Conservation (phyloP, 1,284 basidiomycete genomes). For the Irpex lacteus region DNA sequence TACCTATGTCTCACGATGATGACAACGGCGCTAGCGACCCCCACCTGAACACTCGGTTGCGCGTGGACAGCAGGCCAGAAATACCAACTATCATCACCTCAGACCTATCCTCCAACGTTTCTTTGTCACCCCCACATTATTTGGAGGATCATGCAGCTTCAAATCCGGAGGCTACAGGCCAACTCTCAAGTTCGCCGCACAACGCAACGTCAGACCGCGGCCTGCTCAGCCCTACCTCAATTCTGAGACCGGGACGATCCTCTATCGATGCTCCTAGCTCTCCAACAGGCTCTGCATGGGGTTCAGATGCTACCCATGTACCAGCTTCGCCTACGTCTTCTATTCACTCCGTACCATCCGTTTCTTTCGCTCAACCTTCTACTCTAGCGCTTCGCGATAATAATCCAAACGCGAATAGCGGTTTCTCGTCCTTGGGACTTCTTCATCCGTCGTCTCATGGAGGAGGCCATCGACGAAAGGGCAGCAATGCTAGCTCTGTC, state of each 20-base stretch:
- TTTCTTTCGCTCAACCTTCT: conserved; percentile 47
- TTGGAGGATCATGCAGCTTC: conserved; percentile 1
- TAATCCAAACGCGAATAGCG: conserved; percentile 58
- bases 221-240: conserved; percentile 22
- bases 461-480: conserved; percentile 45
- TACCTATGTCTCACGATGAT: conserved; percentile 14
- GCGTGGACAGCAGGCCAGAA: conserved; percentile 8
- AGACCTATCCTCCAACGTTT: conserved; percentile 7
- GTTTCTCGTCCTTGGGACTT: conserved; percentile 53
- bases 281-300: conserved; percentile 13
- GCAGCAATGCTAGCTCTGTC: conserved; percentile 41
- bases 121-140: neutral
- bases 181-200: neutral
- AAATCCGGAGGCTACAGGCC: neutral
- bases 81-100: conserved; percentile 18
- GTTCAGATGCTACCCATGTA: conserved; percentile 32
- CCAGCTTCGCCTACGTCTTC: conserved; percentile 77
- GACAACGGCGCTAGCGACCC: conserved; percentile 3
- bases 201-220: conserved; percentile 14
- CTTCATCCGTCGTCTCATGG: conserved; percentile 38
- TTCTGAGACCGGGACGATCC: conserved; percentile 17
- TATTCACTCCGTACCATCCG: conserved; percentile 46
- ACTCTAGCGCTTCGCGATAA: conserved; percentile 69
- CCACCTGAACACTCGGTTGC: neutral
- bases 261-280: conserved; percentile 15